A percentile compares a stretch with the other conserved stretches of the same genome.
Conservation (phyloP, 2,329 filamentous ascomycete genomes). For the Didymella glomerata region DNA sequence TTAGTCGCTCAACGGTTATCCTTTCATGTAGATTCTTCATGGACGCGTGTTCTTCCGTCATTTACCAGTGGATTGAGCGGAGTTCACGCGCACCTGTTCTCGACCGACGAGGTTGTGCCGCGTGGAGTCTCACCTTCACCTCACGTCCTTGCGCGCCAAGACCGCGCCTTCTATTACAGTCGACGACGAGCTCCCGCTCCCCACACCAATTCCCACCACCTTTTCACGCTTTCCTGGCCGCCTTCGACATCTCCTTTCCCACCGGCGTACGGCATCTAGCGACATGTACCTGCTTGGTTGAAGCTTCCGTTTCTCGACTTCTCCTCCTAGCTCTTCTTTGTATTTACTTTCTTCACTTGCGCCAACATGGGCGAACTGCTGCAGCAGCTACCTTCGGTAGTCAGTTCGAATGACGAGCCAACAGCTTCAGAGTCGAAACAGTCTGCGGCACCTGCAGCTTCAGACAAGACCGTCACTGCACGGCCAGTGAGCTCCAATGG, state of each 20-base stretch:
- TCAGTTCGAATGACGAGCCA: not conserved
- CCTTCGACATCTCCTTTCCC: not conserved
- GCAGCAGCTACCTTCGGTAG: constrained; percentile 8
- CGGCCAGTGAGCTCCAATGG: constrained; percentile 7
- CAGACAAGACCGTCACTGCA: constrained; percentile 22
- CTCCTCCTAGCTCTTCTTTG: constrained; percentile 3
- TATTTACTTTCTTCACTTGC: not conserved
- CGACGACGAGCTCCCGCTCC: not conserved
- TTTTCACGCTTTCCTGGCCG: not conserved
- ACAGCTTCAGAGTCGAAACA: not conserved
- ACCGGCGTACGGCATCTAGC: constrained; percentile 11
- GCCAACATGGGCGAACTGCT: constrained; percentile 13
- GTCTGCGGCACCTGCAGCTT: constrained; percentile 8
- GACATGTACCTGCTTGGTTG: constrained; percentile 11
- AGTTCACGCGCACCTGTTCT: not conserved
- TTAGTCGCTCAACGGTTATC: not conserved
- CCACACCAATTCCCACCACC: not conserved
- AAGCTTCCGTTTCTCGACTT: constrained; percentile 6
- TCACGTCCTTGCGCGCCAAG: constrained; percentile 14
- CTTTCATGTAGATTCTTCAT: not conserved
- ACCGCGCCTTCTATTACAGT: constrained; percentile 4
- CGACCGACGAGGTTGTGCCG: not conserved
- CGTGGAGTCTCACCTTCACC: constrained; percentile 21
- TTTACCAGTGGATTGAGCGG: not conserved
- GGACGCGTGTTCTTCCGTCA: not conserved